Base-by-base conservation (phyloP, 495 filamentous ascomycete species). In the Podospora australis region DNA sequence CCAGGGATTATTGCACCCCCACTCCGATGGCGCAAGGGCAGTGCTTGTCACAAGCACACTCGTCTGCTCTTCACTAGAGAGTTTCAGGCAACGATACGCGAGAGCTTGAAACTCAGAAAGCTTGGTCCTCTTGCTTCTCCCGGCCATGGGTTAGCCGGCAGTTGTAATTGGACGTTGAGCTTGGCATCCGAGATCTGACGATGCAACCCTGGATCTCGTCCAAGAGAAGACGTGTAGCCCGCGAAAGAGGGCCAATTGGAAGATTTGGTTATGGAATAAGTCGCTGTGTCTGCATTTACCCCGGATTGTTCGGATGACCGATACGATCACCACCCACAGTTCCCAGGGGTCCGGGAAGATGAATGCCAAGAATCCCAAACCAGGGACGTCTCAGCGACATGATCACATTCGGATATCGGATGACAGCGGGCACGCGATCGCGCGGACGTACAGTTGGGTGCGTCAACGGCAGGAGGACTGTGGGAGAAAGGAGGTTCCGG, bases 331-430 rank as follows among this genome's bases (percentile, higher is more conserved):
- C 28, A 30, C 8, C 25, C 14, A 17, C 42, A 17, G 17, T 6
- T 34, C 19, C 19, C 17, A 21, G 8, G 17, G 39, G 22, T 39
- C 17, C 39, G 39, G 17, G 39, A n/a, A 4, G 34, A 36, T 36
- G 11, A 36, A 49, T 28, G 48, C 51, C 55, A 58, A 58, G 55
- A 22, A 48, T 45, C 45, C 49, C 51, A 25, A 25, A 47, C 52
- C 47, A 43, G 55, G 48, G 39, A 40, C 48, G 52, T 52, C 19
- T 42, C 9, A 44, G 14, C 23, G 19, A 2, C 6, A n/a, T n/a
- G n/a, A n/a, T n/a, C n/a, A n/a, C n/a, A n/a, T n/a, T n/a, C n/a
- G n/a, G n/a, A n/a, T n/a, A n/a, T n/a, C n/a, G n/a, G n/a, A n/a
- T n/a, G n/a, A n/a, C n/a, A n/a, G n/a, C n/a, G n/a, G n/a, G n/a